Evolutionary conservation across 768 basidiomycete species (phyloP).

Genomic region (Trametes villosa): DNA sequence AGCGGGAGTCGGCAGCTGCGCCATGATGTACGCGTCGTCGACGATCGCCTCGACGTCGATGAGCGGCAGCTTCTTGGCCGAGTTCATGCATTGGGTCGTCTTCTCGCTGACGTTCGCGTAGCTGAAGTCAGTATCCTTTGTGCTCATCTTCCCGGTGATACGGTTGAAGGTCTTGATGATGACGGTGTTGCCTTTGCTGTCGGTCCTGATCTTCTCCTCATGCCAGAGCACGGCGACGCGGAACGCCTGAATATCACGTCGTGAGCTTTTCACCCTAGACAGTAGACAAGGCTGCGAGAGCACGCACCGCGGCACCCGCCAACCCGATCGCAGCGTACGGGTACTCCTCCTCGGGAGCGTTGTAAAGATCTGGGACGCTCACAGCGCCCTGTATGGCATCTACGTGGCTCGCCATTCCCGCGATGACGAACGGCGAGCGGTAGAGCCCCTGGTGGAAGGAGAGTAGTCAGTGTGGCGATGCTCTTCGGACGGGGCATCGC

Average conservation of each 20-base stretch:
- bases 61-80: neutral
- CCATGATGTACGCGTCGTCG: neutral
- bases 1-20: neutral
- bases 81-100: neutral
- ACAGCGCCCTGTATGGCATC: neutral
- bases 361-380: neutral
- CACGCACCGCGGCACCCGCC: neutral
- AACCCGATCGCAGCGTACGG: constrained; percentile 1
- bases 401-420: neutral
- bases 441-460: constrained; percentile 5
- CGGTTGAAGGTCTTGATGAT: neutral
- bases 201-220: neutral
- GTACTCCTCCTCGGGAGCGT: neutral
- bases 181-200: neutral
- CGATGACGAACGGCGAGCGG: neutral
- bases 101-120: neutral
- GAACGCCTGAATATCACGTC: neutral
- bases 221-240: neutral
- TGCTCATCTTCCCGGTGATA: neutral
- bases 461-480: no score
- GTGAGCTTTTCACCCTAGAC: neutral
- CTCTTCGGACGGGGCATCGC: no score
- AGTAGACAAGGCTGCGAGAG: no score
- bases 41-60: neutral
- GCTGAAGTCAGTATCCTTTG: neutral